Percentiles rank a stretch among this genome's conserved stretches.
phyloP scores from a whole-genome alignment of 257 asterid genomes.

The Nyctanthes arbortristis region DNA sequence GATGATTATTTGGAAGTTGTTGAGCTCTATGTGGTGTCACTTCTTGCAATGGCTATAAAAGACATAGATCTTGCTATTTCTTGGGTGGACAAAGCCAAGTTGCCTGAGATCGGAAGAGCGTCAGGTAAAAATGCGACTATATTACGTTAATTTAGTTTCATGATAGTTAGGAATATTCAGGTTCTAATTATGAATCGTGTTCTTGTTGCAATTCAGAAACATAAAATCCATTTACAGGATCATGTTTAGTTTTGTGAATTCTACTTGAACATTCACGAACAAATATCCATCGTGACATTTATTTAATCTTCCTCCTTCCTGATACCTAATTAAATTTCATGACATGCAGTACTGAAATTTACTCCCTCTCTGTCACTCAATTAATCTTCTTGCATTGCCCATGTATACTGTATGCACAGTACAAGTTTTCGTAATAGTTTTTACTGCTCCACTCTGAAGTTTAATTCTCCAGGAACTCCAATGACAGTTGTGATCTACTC shows the following conservation, averaged over 20 bases:
- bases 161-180: not conserved
- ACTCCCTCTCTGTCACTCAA: no score
- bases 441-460: no score
- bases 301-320: not conserved
- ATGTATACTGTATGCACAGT: no score
- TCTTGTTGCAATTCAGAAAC: not conserved
- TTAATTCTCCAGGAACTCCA: no score
- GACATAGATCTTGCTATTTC: slow-evolving; percentile 66
- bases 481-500: not conserved
- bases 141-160: slow-evolving; percentile 16
- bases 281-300: not conserved
- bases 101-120: slow-evolving; percentile 72
- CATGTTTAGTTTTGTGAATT: not conserved
- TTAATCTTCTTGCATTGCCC: no score
- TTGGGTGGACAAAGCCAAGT: slow-evolving; percentile 75
- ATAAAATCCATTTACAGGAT: not conserved
- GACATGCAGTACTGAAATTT: no score
- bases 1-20: slow-evolving; percentile 65
- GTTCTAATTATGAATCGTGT: not conserved
- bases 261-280: not conserved
- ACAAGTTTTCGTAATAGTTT: no score
- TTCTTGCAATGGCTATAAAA: slow-evolving; percentile 47
- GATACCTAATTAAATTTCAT: no score
- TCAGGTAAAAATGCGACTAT: slow-evolving; percentile 57
- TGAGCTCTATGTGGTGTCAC: slow-evolving; percentile 71